Percentiles rank a stretch among this genome's conserved stretches.
These are phyloP conservation scores for Loxodes magnus DNA, from an alignment of 73 alveolate species.

Conservation along the genomic window DNA sequence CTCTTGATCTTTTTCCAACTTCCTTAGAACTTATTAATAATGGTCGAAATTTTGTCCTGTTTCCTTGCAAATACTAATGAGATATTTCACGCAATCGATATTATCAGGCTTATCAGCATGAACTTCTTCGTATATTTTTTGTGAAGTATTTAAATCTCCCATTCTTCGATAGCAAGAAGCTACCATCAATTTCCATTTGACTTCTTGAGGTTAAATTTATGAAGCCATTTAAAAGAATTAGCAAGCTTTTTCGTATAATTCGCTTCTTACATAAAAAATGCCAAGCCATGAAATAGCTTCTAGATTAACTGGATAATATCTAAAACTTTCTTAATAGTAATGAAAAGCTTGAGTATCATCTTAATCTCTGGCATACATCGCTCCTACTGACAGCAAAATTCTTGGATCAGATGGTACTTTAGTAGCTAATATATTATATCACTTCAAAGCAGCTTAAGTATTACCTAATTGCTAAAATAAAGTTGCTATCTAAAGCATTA, in stretches of 20 bases:
- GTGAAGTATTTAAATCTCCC: slow-evolving; percentile 33
- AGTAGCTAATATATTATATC: slow-evolving; percentile 78
- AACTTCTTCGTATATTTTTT: slow-evolving; percentile 50
- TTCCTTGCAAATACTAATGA: slow-evolving; percentile 26
- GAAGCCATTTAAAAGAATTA: slow-evolving; percentile 87
- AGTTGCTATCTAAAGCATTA: slow-evolving; percentile 86
- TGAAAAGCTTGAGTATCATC: slow-evolving; percentile 82
- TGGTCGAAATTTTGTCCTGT: slow-evolving; percentile 18
- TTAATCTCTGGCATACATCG: slow-evolving; percentile 29
- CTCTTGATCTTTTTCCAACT: slow-evolving; percentile 33
- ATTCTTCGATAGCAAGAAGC: slow-evolving; percentile 92
- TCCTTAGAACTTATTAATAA: slow-evolving; percentile 23
- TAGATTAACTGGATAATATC: slow-evolving; percentile 88
- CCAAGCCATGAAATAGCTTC: slow-evolving; percentile 95
- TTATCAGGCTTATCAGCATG: slow-evolving; percentile 75
- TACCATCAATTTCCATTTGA: slow-evolving; percentile 91
- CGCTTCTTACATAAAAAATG: slow-evolving; percentile 82
- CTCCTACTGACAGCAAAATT: slow-evolving; percentile 26
- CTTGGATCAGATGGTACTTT: slow-evolving; percentile 89
- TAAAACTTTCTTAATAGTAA: slow-evolving; percentile 82
- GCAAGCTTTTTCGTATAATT: slow-evolving; percentile 88
- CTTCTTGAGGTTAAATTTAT: slow-evolving; percentile 84
- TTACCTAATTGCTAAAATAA: slow-evolving; percentile 86
- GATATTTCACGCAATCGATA: slow-evolving; percentile 68
- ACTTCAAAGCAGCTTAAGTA: slow-evolving; percentile 89